Conservation (phyloP, 805 yeast species). For the Candida takata region DNA sequence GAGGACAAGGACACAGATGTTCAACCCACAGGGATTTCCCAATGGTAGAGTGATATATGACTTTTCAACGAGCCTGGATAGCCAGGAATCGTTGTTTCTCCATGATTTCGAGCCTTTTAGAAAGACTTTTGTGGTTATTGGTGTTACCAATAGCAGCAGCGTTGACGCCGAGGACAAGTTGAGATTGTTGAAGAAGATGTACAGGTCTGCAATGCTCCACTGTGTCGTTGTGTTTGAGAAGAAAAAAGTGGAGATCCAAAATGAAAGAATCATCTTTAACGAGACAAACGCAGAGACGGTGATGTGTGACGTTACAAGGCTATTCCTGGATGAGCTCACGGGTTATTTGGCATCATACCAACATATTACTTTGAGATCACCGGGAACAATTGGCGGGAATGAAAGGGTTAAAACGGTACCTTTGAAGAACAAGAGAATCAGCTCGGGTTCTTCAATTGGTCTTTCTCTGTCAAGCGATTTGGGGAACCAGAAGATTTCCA, state of each 20-base stretch:
- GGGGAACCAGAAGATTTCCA: slow-evolving; percentile 30
- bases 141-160: slow-evolving; percentile 27
- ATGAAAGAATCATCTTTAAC: slow-evolving; percentile 7
- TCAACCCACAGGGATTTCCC: slow-evolving; percentile 84
- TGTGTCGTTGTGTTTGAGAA: slow-evolving; percentile 43
- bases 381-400: slow-evolving; percentile 55
- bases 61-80: slow-evolving; percentile 38
- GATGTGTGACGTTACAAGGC: slow-evolving; percentile 64
- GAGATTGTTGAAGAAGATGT: slow-evolving; percentile 34
- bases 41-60: slow-evolving; percentile 64
- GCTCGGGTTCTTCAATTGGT: slow-evolving; percentile 20
- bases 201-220: slow-evolving; percentile 50
- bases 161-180: slow-evolving; percentile 21
- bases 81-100: slow-evolving; percentile 55
- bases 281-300: slow-evolving; percentile 45
- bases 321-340: slow-evolving; percentile 57
- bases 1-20: slow-evolving; percentile 49
- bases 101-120: slow-evolving; percentile 90
- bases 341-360: slow-evolving; percentile 65
- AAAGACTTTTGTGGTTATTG: slow-evolving; percentile 61
- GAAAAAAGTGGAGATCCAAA: background rate
- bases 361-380: slow-evolving; percentile 78
- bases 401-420: slow-evolving; percentile 33
- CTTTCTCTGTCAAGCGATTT: slow-evolving; percentile 20
- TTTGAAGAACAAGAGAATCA: slow-evolving; percentile 35